These are phyloP conservation scores for Phytophthora ramorum DNA, from an alignment of 352 stramenopile species.

Conservation along the genomic window DNA sequence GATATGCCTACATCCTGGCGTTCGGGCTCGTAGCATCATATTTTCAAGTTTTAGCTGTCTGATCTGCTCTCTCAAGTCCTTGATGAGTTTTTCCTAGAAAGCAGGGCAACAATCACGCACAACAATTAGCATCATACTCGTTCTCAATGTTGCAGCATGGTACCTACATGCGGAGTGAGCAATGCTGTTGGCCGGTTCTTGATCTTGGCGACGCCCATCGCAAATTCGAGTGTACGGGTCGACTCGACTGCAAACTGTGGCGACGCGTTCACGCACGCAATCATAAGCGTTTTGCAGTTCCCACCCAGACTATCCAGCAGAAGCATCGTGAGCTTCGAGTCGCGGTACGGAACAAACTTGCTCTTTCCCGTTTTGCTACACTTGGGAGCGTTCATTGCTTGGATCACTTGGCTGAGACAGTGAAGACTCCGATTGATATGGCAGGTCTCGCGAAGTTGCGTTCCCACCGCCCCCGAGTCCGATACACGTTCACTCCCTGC, in stretches of 20 bases:
- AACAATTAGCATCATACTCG: constrained; percentile 1
- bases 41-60: constrained; percentile 74
- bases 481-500: constrained; percentile 72
- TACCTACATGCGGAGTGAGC: constrained; percentile 64
- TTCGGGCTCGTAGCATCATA: constrained; percentile 67
- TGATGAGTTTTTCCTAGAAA: constrained; percentile 71
- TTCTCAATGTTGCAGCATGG: not conserved
- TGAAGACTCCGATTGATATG: constrained; percentile 87
- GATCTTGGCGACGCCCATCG: constrained; percentile 84
- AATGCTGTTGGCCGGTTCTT: constrained; percentile 74
- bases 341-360: constrained; percentile 74
- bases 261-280: constrained; percentile 73
- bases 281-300: constrained; percentile 83
- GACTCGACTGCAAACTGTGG: constrained; percentile 69
- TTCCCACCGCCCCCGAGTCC: constrained; percentile 64
- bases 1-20: constrained; percentile 59
- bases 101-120: not conserved
- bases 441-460: constrained; percentile 74
- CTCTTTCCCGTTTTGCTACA: constrained; percentile 38
- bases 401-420: constrained; percentile 80
- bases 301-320: constrained; percentile 75
- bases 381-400: constrained; percentile 61
- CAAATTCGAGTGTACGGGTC: constrained; percentile 75
- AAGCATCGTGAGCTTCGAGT: constrained; percentile 83
- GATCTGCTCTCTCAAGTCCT: constrained; percentile 74